Evolutionary conservation across 345 rosid species (phyloP).

Genomic region (Noccaea caerulescens): DNA sequence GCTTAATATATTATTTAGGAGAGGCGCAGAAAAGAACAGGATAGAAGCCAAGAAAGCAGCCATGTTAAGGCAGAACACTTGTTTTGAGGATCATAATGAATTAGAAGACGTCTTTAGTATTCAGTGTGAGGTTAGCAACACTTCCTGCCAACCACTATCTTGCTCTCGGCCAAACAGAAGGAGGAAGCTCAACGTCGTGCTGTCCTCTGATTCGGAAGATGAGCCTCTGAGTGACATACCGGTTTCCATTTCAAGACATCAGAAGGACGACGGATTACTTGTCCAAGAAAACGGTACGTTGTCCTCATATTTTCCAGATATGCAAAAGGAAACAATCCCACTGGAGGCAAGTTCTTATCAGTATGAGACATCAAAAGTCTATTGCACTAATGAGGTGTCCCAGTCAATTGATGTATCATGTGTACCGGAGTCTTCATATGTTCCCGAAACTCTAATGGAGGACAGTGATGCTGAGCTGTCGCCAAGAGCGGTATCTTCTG

Average conservation of each 20-base stretch:
- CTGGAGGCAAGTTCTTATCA: conserved; percentile 43
- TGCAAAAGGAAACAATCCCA: conserved; percentile 44
- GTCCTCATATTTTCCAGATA: conserved; percentile 43
- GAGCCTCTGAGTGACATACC: conserved; percentile 46
- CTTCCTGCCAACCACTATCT: conserved; percentile 53
- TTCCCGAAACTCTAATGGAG: conserved; percentile 77
- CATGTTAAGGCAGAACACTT: conserved; percentile 67
- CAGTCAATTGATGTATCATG: conserved; percentile 62
- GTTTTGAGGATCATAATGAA: conserved; percentile 52
- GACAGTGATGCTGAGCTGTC: conserved; percentile 53
- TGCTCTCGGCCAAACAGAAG: conserved; percentile 46
- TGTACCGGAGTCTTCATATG: conserved; percentile 85
- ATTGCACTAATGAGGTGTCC: conserved; percentile 44
- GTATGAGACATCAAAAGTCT: conserved; percentile 46
- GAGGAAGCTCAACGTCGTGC: conserved; percentile 56
- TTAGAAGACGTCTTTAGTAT: conserved; percentile 43
- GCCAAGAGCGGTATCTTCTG: conserved; percentile 50
- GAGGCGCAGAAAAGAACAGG: conserved; percentile 45
- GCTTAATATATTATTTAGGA: conserved; percentile 44
- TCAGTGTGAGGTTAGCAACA: conserved; percentile 46
- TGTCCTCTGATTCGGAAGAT: conserved; percentile 89
- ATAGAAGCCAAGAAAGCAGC: conserved; percentile 77
- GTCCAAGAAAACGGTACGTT: conserved; percentile 40
- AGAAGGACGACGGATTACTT: conserved; percentile 39
- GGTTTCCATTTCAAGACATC: conserved; percentile 36